Evolutionary conservation across 345 rosid genomes (phyloP), one percentile per base, ranked within the genome.

Genomic region (Eucalyptus decipiens): DNA sequence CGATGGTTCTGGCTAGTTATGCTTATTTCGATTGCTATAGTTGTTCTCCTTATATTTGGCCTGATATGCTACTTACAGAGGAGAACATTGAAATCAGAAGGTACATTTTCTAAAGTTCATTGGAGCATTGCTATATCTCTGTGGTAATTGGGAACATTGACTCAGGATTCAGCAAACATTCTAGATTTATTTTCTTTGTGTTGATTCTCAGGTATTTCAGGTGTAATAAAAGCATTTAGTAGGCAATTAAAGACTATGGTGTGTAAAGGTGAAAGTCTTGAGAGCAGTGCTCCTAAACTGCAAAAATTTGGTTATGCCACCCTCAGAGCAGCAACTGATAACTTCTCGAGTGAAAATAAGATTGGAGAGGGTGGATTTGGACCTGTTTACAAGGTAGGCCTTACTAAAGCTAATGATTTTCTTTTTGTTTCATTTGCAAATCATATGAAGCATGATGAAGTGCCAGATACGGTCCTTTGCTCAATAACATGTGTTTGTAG

Each of bases 301-400:
- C 91, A 89, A 81, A 89, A 32, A 12, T 94, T 92, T 88, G 88
- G 87, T 56, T 91, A 90, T 40, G 89, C 80, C 12, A 89, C 43
- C 62, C 87, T 94, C 49, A 90, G 88, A 88, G 88, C 58, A 80
- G 94, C 95, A 37, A 94, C 95, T 30, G 30, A 91, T 48, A 88
- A 92, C 89, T 94, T 94, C 90, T 90, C 92, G 1, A 37, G 72
- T 26, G 90, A 87, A 90, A 94, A 93, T 60, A 90, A 87, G 87
- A 90, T 94, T 49, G 94, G 94, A 69, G 80, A 91, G 88, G 95
- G 94, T 85, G 95, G 94, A 26, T 94, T 87, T 89, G 94, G 94
- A 28, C 94, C 94, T 37, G 93, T 94, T n/a, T 93, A 93, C 72
- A 93, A 89, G 93, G 93, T 91, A 87, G 26, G 87, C 86, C n/a